Evolutionary conservation across 345 rosid species (phyloP).

Genomic region (Brassica incana): DNA sequence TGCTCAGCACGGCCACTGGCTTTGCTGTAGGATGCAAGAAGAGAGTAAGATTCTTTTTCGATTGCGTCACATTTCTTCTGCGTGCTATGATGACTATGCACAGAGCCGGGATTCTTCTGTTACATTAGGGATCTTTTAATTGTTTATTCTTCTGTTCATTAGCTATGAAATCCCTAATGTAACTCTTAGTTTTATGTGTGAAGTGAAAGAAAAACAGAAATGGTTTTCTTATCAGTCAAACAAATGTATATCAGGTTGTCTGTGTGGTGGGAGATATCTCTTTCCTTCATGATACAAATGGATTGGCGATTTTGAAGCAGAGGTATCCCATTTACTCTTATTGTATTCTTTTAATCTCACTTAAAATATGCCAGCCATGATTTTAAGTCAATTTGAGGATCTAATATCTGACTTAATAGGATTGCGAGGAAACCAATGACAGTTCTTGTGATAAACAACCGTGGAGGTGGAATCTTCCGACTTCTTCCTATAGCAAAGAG

Average conservation of each 20-base stretch:
- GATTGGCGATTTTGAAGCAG: constrained; percentile 72
- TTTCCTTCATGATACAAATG: constrained; percentile 97
- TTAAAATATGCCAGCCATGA: neutral
- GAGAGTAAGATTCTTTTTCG: constrained; percentile 50
- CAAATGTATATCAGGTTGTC: constrained; percentile 52
- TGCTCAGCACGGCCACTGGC: constrained; percentile 90
- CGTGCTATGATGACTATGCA: neutral
- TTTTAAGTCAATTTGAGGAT: neutral
- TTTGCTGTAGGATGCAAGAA: constrained; percentile 87
- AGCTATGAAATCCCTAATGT: neutral
- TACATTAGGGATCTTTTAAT: too few relatives aligned
- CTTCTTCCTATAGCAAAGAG: constrained; percentile 84
- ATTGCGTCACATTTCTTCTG: constrained; percentile 13
- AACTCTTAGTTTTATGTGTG: neutral
- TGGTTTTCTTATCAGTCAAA: neutral
- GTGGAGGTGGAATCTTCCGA: constrained; percentile 97
- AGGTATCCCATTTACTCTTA: constrained; percentile 49
- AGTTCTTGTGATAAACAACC: constrained; percentile 87
- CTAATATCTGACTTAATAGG: constrained; percentile 43
- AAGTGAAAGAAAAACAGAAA: constrained; percentile 8
- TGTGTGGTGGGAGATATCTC: constrained; percentile 88
- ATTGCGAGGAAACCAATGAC: constrained; percentile 72
- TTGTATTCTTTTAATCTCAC: constrained; percentile 3
- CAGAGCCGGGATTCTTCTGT: too few relatives aligned
- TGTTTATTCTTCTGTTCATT: neutral